Evolutionary conservation across 768 basidiomycete genomes (phyloP), one percentile per base, ranked within the genome.

Genomic region (Kwoniella botswanensis): DNA sequence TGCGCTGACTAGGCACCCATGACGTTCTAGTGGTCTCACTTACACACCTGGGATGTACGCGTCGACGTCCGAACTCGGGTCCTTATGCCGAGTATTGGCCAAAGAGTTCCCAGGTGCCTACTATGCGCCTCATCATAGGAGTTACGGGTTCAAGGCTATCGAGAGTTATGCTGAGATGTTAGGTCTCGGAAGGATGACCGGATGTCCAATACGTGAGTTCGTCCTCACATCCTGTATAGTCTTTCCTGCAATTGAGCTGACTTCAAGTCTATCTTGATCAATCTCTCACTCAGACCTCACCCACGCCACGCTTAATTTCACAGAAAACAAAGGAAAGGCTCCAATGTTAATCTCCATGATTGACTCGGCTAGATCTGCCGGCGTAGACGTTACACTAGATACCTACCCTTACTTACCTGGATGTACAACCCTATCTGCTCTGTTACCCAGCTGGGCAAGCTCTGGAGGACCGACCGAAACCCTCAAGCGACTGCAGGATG

Each of bases 1-100:
- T 35, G 35, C 35, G 35, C 35, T 35, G 1, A 35, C 5, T 7
- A 35, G 35, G 35, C 35, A 7, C 35, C 35, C 35, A 35, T 35
- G 35, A 35, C 35, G 35, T 35, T 35, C 35, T 57, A 73, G 71
- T 60, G 82, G 82, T 56, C 70, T 82, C 50, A 82, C 82, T 9
- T 82, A 82, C 63, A 80, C 79, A 4, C 82, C 82, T 15, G 82
- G 82, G 21, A 82, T 82, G 82, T 82, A 82, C 73, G 82, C 82
- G 11, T 76, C 77, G 12, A 77, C 73, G 12, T 74, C 76, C 13
- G 82, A 82, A 66, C 72, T 82, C 3, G 74, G 71, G 1, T 66
- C 65, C 0, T 65, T 82, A 2, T 82, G 80, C 61, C 24, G 68
- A 26, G 54, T 61, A 1, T 68, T 82, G 5, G 71, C 74, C 11